Evolutionary conservation across 2,329 filamentous ascomycete species (phyloP), one percentile per base, ranked within the genome.

Genomic region (Trichothecium roseum): DNA sequence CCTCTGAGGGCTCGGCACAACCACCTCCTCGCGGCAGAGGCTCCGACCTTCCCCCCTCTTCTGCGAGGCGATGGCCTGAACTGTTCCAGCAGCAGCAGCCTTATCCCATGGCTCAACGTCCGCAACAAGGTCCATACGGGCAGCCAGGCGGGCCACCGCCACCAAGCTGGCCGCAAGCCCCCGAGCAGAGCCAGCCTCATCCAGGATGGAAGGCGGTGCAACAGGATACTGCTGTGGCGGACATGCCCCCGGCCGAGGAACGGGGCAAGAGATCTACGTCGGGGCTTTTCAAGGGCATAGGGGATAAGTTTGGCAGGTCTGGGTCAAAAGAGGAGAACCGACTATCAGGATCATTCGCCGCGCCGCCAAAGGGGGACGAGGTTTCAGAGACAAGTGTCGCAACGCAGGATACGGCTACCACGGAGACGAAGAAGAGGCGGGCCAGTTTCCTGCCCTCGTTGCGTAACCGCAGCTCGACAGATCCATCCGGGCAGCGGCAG

Each of bases 251-350:
- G 18, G 15, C 6, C 8, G 55, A 62, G 12, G 58, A 63, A 3
- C 56, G 57, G 15, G 55, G 52, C 13, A 54, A 54, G 8, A 46
- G 41, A 12, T 59, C 53, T 37, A 58, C 57, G 37, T 66, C 60
- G 9, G 62, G 54, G 15, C 50, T 74, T n/a, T 66, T 75, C 42
- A 72, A 69, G 42, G 67, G 69, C 13, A 55, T 72, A 35, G 63
- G 68, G 3, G 62, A 59, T 35, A 61, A 62, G 36, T 54, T 70
- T 30, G 49, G 51, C 13, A 53, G 56, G 5, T 48, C 48, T 6
- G 53, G 50, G 2, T 53, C 56, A 7, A 43, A 42, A 6, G 55
- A 62, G 15, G 18, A 38, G 46, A 33, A 43, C 39, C 31, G 39
- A 34, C 37, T 41, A 45, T 17, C 37, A 34, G 16, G 20, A 42